These are phyloP conservation scores for Xylaria sp. DNA, from an alignment of 2,329 filamentous ascomycete genomes.

Conservation along the genomic window DNA sequence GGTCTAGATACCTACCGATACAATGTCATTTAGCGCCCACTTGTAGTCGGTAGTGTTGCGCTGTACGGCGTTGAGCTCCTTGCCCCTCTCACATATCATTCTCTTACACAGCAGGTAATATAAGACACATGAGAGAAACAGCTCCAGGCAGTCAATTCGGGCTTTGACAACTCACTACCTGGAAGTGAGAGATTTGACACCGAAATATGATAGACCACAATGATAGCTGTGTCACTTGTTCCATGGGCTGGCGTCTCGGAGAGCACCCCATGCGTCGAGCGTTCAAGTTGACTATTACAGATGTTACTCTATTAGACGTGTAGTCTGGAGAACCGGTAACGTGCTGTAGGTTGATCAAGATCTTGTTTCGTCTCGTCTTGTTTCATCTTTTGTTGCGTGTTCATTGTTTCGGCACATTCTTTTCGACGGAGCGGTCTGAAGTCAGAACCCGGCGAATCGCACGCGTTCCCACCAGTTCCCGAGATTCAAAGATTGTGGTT, in stretches of 20 bases:
- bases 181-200: background rate
- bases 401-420: background rate
- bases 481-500: slow-evolving; percentile 8
- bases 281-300: slow-evolving; percentile 8
- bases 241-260: background rate
- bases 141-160: background rate
- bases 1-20: no score
- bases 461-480: slow-evolving; percentile 13
- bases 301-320: background rate
- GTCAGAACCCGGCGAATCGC: slow-evolving; percentile 14
- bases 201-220: background rate
- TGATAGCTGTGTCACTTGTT: background rate
- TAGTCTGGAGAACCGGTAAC: background rate
- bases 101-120: no score
- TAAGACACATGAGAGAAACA: background rate
- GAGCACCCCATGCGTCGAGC: background rate
- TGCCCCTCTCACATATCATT: no score
- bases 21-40: no score
- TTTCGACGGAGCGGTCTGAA: slow-evolving; percentile 18
- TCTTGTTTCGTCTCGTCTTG: background rate
- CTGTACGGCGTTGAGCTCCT: no score
- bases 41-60: no score
- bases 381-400: background rate
- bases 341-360: background rate
- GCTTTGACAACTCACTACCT: background rate